These are phyloP conservation scores for Fremontodendron californicum DNA, from an alignment of 345 rosid species.

Conservation along the genomic window DNA sequence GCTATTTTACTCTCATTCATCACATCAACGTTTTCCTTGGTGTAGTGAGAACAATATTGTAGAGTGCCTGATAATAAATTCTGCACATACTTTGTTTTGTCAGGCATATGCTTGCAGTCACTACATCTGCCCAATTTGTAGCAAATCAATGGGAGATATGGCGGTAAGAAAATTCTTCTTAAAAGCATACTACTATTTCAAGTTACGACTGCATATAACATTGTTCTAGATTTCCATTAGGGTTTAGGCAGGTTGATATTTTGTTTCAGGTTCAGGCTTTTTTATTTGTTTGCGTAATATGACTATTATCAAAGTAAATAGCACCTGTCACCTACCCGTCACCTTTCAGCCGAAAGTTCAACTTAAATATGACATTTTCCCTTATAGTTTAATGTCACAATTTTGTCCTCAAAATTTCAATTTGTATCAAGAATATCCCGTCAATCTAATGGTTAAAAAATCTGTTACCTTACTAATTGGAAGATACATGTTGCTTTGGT, in stretches of 20 bases:
- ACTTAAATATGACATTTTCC: not conserved
- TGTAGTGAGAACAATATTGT: not conserved
- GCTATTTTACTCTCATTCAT: not conserved
- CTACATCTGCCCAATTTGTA: constrained; percentile 58
- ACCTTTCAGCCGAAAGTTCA: not conserved
- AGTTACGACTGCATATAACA: not conserved
- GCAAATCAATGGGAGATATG: constrained; percentile 70
- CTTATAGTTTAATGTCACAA: not conserved
- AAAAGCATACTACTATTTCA: not conserved
- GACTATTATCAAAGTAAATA: not conserved
- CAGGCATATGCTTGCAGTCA: constrained; percentile 65
- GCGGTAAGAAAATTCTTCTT: constrained; percentile 35
- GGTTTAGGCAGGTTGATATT: not conserved
- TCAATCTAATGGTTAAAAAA: not conserved
- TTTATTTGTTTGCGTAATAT: not conserved
- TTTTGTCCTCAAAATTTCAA: not conserved
- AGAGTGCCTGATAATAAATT: constrained; percentile 11
- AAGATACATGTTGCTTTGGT: not conserved
- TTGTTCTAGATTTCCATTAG: not conserved
- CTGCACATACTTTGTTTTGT: constrained; percentile 11
- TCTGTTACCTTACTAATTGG: not conserved
- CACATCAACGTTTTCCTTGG: not conserved
- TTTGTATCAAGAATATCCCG: not conserved
- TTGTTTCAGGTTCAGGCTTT: not conserved
- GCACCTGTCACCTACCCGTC: not conserved